These are phyloP conservation scores for Prunus kanzakura DNA, from an alignment of 306 rosid species.

Conservation along the genomic window DNA sequence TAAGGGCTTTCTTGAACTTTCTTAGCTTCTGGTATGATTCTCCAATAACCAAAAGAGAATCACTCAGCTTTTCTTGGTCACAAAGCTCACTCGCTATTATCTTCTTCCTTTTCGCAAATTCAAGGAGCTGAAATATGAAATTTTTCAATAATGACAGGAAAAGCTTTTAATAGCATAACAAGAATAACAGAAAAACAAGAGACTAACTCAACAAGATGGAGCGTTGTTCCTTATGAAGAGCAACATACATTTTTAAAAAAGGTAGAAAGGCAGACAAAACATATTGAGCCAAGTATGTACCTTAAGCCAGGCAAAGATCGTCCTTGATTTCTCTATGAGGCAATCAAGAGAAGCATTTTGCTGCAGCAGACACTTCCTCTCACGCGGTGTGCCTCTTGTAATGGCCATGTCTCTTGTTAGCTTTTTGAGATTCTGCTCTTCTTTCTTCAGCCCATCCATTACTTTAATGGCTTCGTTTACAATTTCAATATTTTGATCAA, in stretches of 20 bases:
- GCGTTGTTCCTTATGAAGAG: not conserved
- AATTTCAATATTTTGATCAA: slow-evolving; percentile 54
- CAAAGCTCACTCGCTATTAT: slow-evolving; percentile 58
- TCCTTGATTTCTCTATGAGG: slow-evolving; percentile 64
- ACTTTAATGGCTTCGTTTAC: slow-evolving; percentile 47
- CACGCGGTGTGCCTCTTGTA: slow-evolving; percentile 61
- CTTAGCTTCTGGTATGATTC: slow-evolving; percentile 82
- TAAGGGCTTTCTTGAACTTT: slow-evolving; percentile 59
- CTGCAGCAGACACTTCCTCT: slow-evolving; percentile 58
- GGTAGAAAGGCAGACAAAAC: slow-evolving; percentile 6
- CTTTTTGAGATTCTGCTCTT: slow-evolving; percentile 76
- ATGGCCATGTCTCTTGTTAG: slow-evolving; percentile 49
- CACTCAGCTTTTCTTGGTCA: slow-evolving; percentile 74
- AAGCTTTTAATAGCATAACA: not conserved
- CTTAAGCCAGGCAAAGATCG: slow-evolving; percentile 66
- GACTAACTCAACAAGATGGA: not conserved
- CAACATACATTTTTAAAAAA: not conserved
- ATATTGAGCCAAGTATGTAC: slow-evolving; percentile 27
- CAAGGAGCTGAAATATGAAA: slow-evolving; percentile 53
- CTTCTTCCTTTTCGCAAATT: slow-evolving; percentile 80
- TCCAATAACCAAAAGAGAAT: slow-evolving; percentile 66
- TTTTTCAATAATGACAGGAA: slow-evolving; percentile 10
- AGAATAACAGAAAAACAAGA: not conserved
- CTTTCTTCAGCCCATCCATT: slow-evolving; percentile 57
- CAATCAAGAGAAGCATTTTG: slow-evolving; percentile 47